Evolutionary conservation across 108 stramenopile species (phyloP), one percentile per base, ranked within the genome.

Genomic region (Parietichytrium sp.): DNA sequence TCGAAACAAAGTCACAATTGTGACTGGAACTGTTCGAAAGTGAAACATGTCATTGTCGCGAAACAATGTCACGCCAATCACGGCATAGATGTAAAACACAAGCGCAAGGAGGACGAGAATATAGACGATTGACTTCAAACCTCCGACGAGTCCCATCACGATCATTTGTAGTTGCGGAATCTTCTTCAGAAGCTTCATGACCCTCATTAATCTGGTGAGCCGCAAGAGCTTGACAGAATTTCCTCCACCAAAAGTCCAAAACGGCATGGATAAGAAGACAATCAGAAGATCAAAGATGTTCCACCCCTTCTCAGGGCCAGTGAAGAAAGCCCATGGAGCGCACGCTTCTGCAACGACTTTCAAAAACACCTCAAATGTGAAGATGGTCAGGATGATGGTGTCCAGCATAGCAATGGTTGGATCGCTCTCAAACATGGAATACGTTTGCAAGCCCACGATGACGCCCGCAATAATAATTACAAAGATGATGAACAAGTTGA

Each of bases 361-460:
- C 16, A 86, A n/a, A 2, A 86, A 27, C 45, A 84, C 47, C 55
- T 86, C 85, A 6, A 25, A 3, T 4, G 81, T 29, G 29, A 86
- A 86, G 3, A 80, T 48, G 18, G 42, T 31, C 18, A 84, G 78
- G 1, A 86, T 48, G 4, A 86, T 12, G n/a, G 18, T 25, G 38
- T 89, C 84, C 25, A 33, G 13, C 4, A 42, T 42, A 3, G 27
- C 26, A 3, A 83, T 29, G 36, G 47, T 47, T 3, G 61, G 12
- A 25, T 72, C 61, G 6, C 6, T 33, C 61, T 72, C 61, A 72
- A 72, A 72, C 6, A 10, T 47, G 4, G 48, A 23, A 47, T 88
- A 86, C 0, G 85, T 88, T 54, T 88, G 88, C 1, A 85, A 23
- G 1, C 88, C 88, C 4, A 88, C 88, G 10, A 88, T 72, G 20